phyloP scores from a whole-genome alignment of 2,329 filamentous ascomycete genomes.

The Diaporthe amygdali region DNA sequence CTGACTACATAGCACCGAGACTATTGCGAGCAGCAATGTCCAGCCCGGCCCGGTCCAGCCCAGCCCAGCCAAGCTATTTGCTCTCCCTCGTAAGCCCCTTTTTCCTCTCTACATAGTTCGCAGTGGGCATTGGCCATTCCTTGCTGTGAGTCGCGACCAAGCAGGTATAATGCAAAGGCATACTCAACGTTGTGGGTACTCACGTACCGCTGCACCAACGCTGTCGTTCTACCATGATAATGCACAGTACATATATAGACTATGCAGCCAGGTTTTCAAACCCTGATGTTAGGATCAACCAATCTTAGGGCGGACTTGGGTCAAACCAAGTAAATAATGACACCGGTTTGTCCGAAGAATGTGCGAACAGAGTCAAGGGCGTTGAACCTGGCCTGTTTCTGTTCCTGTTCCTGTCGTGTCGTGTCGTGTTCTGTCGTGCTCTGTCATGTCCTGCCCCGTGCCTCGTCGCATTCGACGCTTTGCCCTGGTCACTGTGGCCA shows the following conservation, averaged over 20 bases:
- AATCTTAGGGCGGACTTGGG: not conserved
- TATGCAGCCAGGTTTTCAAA: too few relatives aligned
- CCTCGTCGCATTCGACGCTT: not conserved
- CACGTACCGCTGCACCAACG: too few relatives aligned
- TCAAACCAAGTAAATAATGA: constrained; percentile 3
- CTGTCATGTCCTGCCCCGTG: not conserved
- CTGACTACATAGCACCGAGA: too few relatives aligned
- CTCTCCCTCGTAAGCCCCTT: too few relatives aligned
- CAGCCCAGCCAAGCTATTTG: not conserved
- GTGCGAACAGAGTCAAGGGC: constrained; percentile 2
- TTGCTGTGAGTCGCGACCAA: too few relatives aligned
- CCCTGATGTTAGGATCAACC: constrained; percentile 11
- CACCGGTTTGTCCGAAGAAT: constrained; percentile 9
- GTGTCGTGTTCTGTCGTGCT: not conserved
- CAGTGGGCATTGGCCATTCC: too few relatives aligned
- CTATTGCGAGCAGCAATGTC: not conserved
- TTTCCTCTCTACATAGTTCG: too few relatives aligned
- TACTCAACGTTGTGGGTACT: not conserved
- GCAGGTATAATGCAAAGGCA: not conserved
- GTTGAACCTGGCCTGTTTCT: not conserved
- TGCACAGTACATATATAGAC: not conserved
- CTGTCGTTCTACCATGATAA: too few relatives aligned
- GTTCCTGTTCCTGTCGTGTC: not conserved
- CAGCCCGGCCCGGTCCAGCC: not conserved
- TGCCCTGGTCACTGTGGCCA: not conserved